Evolutionary conservation across 257 asterid species (phyloP), one percentile per base, ranked within the genome.

Genomic region (Nicotiana knightiana): DNA sequence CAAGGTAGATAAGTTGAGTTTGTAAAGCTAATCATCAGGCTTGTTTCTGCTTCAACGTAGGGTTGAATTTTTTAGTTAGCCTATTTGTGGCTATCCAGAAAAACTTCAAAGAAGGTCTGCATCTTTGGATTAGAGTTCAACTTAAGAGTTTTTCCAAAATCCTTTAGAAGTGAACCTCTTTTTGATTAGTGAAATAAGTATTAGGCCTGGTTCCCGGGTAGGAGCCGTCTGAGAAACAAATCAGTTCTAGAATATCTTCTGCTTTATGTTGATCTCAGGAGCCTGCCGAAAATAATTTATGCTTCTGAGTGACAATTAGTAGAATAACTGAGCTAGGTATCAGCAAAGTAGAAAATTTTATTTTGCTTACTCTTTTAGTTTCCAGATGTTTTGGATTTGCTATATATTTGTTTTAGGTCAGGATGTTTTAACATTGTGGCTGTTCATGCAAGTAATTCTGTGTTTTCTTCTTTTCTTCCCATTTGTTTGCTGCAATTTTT

Each of bases 261-360:
- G 26, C 61, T 73, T 73, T 73, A 73, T 26, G 24, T 48, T 73
- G 79, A 73, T 73, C 79, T 73, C 79, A 24, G 24, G 39, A 48
- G 28, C 73, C 48, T 32, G 48, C 24, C 17, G 48, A 15, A 32
- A 66, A 16, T 24, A 24, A 73, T 48, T 46, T 46, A 24, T 73
- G 61, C 79, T 24, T 73, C 79, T 24, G 62, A 73, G 24, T 73
- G 61, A 48, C 48, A 70, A 48, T 48, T 73, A 26, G 79, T 73
- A 48, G 62, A 73, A 73, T 48, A 46, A 48, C 39, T 73, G 62
- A 3, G 79, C 48, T 73, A 73, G 43, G 79, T 6, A 26, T 24
- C 9, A 3, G 51, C 48, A 39, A 39, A 71, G 18, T 24, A 71
- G 78, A 46, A 46, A 58, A 5, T n/a, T 39, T 39, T 55, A 68